A percentile compares a stretch with the other conserved stretches of the same genome.
Evolutionary conservation across 2,329 filamentous ascomycete species (phyloP).

Genomic region (Exophiala oligosperma): DNA sequence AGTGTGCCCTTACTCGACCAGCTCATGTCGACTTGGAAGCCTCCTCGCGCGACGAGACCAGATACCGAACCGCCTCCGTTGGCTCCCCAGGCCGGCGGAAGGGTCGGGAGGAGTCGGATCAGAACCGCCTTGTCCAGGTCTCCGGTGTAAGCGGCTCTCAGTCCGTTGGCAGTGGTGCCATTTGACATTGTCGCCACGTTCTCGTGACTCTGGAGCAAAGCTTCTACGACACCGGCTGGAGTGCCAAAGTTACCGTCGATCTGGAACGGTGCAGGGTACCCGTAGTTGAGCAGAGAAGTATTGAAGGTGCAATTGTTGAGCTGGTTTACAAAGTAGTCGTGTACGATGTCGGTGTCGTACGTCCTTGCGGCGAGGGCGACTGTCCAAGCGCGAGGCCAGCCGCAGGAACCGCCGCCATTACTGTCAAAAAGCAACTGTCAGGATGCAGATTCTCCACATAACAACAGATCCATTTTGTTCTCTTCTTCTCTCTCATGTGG

Average conservation of each 20-base stretch:
- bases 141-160: no score
- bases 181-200: no score
- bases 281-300: no score
- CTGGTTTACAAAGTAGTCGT: neutral
- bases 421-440: neutral
- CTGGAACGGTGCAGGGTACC: constrained; percentile 42
- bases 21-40: constrained; percentile 2
- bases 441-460: no score
- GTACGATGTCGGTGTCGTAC: neutral
- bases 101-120: constrained; percentile 1
- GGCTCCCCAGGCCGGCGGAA: constrained; percentile 3
- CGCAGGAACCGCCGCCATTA: neutral
- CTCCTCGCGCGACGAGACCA: constrained; percentile 4
- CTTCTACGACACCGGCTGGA: constrained; percentile 49
- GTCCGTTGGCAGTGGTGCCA: no score
- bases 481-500: no score
- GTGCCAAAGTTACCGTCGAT: constrained; percentile 55
- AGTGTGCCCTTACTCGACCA: neutral
- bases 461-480: no score
- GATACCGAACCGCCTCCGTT: neutral
- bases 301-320: no score
- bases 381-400: neutral
- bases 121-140: neutral
- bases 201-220: constrained; percentile 42
- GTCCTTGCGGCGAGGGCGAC: neutral